These are phyloP conservation scores for Cladosporium sp. DNA, from an alignment of 2,329 filamentous ascomycete species.

Conservation along the genomic window DNA sequence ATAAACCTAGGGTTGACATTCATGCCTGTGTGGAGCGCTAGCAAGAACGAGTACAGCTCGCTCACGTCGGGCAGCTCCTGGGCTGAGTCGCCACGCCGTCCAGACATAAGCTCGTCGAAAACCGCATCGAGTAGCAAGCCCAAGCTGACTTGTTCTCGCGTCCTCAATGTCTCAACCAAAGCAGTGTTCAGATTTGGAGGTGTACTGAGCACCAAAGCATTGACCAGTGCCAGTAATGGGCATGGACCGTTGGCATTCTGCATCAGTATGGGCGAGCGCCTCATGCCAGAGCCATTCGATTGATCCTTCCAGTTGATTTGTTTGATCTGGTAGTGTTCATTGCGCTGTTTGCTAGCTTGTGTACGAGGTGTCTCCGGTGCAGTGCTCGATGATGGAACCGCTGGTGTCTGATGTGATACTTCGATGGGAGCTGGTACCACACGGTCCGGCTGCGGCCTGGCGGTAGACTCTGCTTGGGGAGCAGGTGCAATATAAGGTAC, in stretches of 20 bases:
- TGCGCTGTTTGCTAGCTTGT: constrained; percentile 43
- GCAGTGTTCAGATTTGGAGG: constrained; percentile 63
- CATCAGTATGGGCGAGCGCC: constrained; percentile 80
- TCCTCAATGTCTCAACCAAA: constrained; percentile 70
- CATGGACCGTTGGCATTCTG: constrained; percentile 96
- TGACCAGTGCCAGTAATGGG: constrained; percentile 86
- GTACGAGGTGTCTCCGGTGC: constrained; percentile 39
- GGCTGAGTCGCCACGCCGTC: constrained; percentile 60
- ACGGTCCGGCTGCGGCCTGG: constrained; percentile 12
- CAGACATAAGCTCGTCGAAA: constrained; percentile 88
- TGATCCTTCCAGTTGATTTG: constrained; percentile 80
- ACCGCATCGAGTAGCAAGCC: constrained; percentile 82
- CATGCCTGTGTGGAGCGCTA: constrained; percentile 91
- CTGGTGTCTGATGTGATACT: constrained; percentile 9
- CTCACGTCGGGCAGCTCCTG: constrained; percentile 74
- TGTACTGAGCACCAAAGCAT: constrained; percentile 81
- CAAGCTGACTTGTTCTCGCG: constrained; percentile 82
- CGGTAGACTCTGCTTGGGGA: background rate
- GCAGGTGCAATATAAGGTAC: background rate
- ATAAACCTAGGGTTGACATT: constrained; percentile 94
- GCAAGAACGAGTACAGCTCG: constrained; percentile 81
- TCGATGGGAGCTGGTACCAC: constrained; percentile 6
- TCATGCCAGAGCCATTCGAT: constrained; percentile 58
- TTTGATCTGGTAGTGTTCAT: constrained; percentile 89
- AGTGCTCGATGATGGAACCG: constrained; percentile 17